Conservation (phyloP, 1,284 basidiomycete species). For the Kwoniella shivajii region DNA sequence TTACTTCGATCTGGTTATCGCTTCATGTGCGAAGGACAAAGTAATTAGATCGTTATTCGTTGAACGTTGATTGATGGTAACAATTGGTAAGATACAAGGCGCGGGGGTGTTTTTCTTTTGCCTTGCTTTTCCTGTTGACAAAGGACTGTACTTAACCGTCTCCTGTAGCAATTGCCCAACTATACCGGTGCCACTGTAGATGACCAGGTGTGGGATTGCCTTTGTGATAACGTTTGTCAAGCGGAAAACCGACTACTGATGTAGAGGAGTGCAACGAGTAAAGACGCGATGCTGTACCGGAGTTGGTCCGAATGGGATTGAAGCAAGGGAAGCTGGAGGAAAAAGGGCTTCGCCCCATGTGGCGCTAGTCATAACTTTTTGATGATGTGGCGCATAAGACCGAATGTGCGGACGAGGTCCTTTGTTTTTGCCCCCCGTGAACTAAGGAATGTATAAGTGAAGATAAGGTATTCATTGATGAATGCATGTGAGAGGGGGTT, state of each 20-base stretch:
- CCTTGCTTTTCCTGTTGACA: not conserved
- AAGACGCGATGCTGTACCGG: not conserved
- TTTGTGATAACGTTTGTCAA: not conserved
- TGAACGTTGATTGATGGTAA: not conserved
- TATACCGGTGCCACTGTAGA: too few species aligned
- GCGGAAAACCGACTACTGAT: not conserved
- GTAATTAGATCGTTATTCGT: not conserved
- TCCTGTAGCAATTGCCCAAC: too few species aligned
- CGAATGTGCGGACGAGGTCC: too few species aligned
- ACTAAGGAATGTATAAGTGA: too few species aligned
- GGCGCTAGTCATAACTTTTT: not conserved
- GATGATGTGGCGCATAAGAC: slow-evolving; percentile 1
- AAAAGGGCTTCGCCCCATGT: slow-evolving; percentile 4
- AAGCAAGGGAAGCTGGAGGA: not conserved
- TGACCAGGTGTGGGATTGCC: not conserved
- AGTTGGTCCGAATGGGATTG: not conserved
- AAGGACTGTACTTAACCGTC: slow-evolving; percentile 1
- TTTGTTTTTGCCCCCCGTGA: too few species aligned
- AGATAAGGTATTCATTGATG: too few species aligned
- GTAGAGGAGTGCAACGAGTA: not conserved
- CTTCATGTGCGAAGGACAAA: not conserved
- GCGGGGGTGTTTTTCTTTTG: too few species aligned
- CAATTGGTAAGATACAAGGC: not conserved
- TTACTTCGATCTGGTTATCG: not conserved
- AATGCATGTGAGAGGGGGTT: too few species aligned